Conservation (phyloP, 139 green algal species). For the Chlamydomonas sp. region DNA sequence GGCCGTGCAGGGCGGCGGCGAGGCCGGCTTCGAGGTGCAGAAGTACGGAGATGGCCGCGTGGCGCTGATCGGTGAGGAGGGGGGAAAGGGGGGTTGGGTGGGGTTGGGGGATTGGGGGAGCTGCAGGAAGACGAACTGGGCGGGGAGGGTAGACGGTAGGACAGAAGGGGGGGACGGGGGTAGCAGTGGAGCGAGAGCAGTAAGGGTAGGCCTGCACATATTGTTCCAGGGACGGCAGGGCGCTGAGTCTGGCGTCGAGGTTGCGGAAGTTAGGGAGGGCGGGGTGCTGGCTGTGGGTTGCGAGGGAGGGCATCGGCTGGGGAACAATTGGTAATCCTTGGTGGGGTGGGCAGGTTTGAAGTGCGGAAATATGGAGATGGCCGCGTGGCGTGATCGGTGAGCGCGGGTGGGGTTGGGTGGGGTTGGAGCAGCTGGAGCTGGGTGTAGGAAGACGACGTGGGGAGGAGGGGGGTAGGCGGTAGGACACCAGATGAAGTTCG, state of each 20-base stretch:
- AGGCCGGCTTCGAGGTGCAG: conserved; percentile 97
- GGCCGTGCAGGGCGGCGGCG: conserved; percentile 56
- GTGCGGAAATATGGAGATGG: conserved; percentile 97
- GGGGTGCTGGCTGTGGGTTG: too few species aligned
- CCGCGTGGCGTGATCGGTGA: conserved; percentile 91
- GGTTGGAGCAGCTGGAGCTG: too few species aligned
- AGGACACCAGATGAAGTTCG: too few species aligned
- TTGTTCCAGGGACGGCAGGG: too few species aligned
- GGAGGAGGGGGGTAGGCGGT: too few species aligned
- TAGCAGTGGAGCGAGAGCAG: too few species aligned
- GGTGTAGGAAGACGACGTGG: too few species aligned
- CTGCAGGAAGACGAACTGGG: background rate
- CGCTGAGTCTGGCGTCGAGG: too few species aligned
- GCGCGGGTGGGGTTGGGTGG: background rate
- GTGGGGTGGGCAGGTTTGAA: conserved; percentile 92
- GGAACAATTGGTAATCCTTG: background rate
- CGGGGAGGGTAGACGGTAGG: background rate
- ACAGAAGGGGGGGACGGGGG: too few species aligned
- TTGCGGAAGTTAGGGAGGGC: too few species aligned
- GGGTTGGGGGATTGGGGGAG: background rate
- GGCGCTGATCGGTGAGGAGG: conserved; percentile 88
- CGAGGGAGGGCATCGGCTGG: too few species aligned
- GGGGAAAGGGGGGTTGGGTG: background rate
- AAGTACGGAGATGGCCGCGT: conserved; percentile 97
- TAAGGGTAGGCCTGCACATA: too few species aligned